Evolutionary conservation across 1,139 yeast genomes (phyloP).

Genomic region (Pichia kudriavzevii): DNA sequence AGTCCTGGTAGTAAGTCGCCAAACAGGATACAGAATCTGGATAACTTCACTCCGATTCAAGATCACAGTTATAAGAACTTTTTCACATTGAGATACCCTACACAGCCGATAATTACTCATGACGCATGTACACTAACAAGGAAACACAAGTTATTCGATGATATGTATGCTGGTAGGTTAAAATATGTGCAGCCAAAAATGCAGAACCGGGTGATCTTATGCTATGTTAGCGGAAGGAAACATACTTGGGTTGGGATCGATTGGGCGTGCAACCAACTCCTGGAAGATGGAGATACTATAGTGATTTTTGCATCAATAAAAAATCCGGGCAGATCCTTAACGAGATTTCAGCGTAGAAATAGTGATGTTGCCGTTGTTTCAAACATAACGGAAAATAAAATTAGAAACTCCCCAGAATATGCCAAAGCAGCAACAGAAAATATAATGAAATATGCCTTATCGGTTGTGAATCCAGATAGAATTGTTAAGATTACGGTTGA

Average conservation of each 20-base stretch:
- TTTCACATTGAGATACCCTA: slow-evolving; percentile 22
- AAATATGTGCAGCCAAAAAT: slow-evolving; percentile 33
- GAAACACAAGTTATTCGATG: slow-evolving; percentile 36
- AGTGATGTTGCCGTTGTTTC: slow-evolving; percentile 9
- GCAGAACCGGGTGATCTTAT: slow-evolving; percentile 49
- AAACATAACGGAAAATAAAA: slow-evolving; percentile 19
- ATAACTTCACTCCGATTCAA: slow-evolving; percentile 2
- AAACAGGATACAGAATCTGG: slow-evolving; percentile 8
- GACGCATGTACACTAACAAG: slow-evolving; percentile 45
- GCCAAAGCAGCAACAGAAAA: slow-evolving; percentile 32
- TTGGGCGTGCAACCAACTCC: slow-evolving; percentile 47
- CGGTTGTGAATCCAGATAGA: slow-evolving; percentile 40
- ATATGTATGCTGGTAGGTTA: slow-evolving; percentile 24
- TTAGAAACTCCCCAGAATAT: slow-evolving; percentile 27
- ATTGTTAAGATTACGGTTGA: slow-evolving; percentile 57
- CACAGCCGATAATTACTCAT: slow-evolving; percentile 28
- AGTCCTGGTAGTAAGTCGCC: slow-evolving; percentile 8
- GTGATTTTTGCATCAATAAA: slow-evolving; percentile 43
- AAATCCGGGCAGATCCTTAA: slow-evolving; percentile 21
- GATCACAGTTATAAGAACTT: slow-evolving; percentile 2
- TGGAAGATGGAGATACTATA: slow-evolving; percentile 58
- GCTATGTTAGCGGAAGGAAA: slow-evolving; percentile 59
- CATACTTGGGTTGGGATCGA: slow-evolving; percentile 81
- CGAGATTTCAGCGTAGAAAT: slow-evolving; percentile 8
- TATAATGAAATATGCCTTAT: slow-evolving; percentile 45